These are phyloP conservation scores for Nakaseomyces delphensis DNA, from an alignment of 1,139 yeast genomes.

Conservation along the genomic window DNA sequence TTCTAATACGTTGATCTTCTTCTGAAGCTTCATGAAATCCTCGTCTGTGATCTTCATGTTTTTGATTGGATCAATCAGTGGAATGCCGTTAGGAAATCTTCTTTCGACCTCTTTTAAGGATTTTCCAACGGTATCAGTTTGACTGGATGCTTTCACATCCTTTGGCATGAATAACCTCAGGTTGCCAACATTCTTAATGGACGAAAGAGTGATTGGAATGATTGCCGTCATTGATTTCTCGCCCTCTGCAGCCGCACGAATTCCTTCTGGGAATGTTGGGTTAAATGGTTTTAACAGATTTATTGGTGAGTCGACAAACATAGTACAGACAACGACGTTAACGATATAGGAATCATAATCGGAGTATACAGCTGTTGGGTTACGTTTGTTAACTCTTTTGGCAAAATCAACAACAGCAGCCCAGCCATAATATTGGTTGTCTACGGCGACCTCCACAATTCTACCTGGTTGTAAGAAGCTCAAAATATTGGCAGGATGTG, in stretches of 20 bases:
- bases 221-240: slow-evolving; percentile 69
- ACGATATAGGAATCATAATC: slow-evolving; percentile 87
- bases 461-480: slow-evolving; percentile 87
- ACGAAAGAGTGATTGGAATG: slow-evolving; percentile 74
- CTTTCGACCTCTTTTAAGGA: slow-evolving; percentile 71
- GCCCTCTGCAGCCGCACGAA: slow-evolving; percentile 67
- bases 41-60: slow-evolving; percentile 86
- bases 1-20: slow-evolving; percentile 76
- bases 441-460: slow-evolving; percentile 52
- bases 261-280: slow-evolving; percentile 78
- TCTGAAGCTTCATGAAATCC: slow-evolving; percentile 59
- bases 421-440: slow-evolving; percentile 75
- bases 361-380: slow-evolving; percentile 43
- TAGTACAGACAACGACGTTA: slow-evolving; percentile 70
- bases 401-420: slow-evolving; percentile 74
- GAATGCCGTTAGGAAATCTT: slow-evolving; percentile 84
- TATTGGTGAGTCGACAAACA: slow-evolving; percentile 71
- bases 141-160: slow-evolving; percentile 61
- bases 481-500: slow-evolving; percentile 82
- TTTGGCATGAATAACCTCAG: slow-evolving; percentile 75
- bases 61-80: slow-evolving; percentile 78
- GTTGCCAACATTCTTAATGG: slow-evolving; percentile 68
- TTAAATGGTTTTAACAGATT: slow-evolving; percentile 58
- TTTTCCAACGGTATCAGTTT: slow-evolving; percentile 65
- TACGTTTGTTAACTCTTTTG: slow-evolving; percentile 58